Evolutionary conservation across 352 stramenopile species (phyloP).

Genomic region (Phytophthora vignae): DNA sequence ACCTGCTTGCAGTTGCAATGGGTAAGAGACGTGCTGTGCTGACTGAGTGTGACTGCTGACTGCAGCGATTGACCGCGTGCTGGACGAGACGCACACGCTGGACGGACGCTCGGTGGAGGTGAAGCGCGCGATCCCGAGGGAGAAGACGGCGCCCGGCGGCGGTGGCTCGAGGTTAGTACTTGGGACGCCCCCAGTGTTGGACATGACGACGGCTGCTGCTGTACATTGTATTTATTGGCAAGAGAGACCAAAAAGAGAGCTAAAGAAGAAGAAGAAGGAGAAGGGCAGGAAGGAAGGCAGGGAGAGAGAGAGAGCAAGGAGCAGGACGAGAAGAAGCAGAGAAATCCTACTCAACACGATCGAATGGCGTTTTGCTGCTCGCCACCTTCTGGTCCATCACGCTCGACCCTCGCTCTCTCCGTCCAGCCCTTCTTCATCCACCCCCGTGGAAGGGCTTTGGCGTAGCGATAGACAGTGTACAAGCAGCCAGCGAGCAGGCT

Average conservation of each 20-base stretch:
- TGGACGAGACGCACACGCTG: constrained; percentile 89
- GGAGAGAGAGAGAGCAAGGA: constrained; percentile 31
- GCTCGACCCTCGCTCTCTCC: constrained; percentile 42
- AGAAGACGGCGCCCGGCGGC: constrained; percentile 64
- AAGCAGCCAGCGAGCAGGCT: constrained; percentile 13
- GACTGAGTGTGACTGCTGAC: constrained; percentile 27
- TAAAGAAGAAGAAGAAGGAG: constrained; percentile 12
- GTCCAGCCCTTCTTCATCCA: constrained; percentile 43
- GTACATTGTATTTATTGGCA: constrained; percentile 40
- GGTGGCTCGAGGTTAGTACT: constrained; percentile 76
- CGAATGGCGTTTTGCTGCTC: constrained; percentile 38
- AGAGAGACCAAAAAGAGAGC: constrained; percentile 35
- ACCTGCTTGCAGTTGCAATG: no score
- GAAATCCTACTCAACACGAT: constrained; percentile 51
- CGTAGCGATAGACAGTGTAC: constrained; percentile 22
- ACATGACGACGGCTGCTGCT: constrained; percentile 17
- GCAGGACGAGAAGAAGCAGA: constrained; percentile 35
- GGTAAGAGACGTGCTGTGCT: neutral
- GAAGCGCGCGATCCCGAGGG: constrained; percentile 91
- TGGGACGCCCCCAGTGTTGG: neutral
- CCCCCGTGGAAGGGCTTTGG: constrained; percentile 37
- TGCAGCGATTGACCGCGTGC: constrained; percentile 80
- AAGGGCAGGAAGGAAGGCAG: constrained; percentile 39
- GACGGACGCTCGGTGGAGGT: constrained; percentile 93
- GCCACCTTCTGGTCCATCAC: constrained; percentile 31